phyloP scores from a whole-genome alignment of 805 yeast genomes.

The Teunomyces kruisii region DNA sequence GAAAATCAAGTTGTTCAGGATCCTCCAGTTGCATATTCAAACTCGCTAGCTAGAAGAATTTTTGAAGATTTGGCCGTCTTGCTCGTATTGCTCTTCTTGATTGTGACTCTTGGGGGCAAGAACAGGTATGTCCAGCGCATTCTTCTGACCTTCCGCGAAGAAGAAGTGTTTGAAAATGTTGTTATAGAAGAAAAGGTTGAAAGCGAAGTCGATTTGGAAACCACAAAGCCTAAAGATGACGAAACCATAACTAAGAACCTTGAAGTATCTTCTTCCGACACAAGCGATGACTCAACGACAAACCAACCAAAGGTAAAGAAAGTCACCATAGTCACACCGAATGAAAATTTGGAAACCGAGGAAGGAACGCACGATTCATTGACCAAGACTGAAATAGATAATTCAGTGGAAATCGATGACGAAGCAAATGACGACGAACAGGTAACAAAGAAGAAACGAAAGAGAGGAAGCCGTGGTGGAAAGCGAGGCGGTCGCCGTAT shows the following conservation, averaged over 20 bases:
- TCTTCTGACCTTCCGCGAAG: slow-evolving; percentile 5
- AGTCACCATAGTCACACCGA: slow-evolving; percentile 22
- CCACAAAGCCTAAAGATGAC: not conserved
- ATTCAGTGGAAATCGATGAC: slow-evolving; percentile 1
- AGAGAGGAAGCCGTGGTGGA: slow-evolving; percentile 87
- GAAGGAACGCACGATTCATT: not conserved
- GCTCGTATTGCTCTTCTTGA: slow-evolving; percentile 31
- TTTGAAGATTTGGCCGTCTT: slow-evolving; percentile 54
- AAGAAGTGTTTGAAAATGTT: not conserved
- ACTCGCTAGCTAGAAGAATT: slow-evolving; percentile 12
- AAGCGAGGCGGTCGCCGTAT: slow-evolving; percentile 44
- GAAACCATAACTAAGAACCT: not conserved
- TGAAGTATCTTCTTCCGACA: not conserved
- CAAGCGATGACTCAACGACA: not conserved
- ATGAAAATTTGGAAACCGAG: slow-evolving; percentile 11
- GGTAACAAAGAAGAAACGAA: slow-evolving; percentile 55
- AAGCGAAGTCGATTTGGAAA: not conserved
- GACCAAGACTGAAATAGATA: too few species aligned
- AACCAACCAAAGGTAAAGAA: slow-evolving; percentile 10
- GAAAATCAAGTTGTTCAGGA: not conserved
- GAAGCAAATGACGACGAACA: not conserved
- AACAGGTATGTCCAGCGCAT: slow-evolving; percentile 7
- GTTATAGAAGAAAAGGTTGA: not conserved
- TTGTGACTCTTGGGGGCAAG: slow-evolving; percentile 33
- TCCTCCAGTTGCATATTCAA: not conserved